Evolutionary conservation across 768 basidiomycete genomes (phyloP).

Genomic region (Glaciozyma antarctica): DNA sequence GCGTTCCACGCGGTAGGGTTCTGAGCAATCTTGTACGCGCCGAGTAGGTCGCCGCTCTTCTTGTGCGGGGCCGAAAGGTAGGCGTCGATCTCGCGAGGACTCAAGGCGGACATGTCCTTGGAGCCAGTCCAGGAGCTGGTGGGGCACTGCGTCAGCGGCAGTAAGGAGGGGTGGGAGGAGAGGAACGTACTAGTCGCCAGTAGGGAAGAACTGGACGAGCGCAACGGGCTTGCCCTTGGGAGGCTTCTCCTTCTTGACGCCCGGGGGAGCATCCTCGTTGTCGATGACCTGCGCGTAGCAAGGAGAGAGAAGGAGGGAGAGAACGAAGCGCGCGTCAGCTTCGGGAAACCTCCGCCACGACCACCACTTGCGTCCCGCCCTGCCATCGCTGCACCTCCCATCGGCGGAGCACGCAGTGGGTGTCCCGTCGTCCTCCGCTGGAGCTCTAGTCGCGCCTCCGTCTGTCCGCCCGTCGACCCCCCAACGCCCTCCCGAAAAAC

Average conservation of each 20-base stretch:
- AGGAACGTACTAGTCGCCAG: constrained; percentile 75
- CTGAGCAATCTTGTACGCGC: constrained; percentile 57
- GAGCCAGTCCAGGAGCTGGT: constrained; percentile 71
- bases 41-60: constrained; percentile 65
- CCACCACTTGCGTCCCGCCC: not conserved
- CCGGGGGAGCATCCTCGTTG: constrained; percentile 53
- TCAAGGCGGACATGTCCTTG: constrained; percentile 71
- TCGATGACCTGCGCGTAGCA: constrained; percentile 60
- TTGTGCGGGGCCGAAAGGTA: constrained; percentile 59
- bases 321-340: not conserved
- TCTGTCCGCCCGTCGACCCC: too few relatives aligned
- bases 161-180: not conserved
- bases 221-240: constrained; percentile 60
- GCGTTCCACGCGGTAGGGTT: constrained; percentile 60
- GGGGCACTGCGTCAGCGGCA: not conserved
- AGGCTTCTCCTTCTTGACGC: constrained; percentile 63
- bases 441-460: not conserved
- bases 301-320: not conserved
- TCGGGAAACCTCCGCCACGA: not conserved
- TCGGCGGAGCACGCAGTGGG: not conserved
- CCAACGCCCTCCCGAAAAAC: too few relatives aligned
- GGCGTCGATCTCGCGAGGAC: constrained; percentile 68
- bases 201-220: constrained; percentile 80
- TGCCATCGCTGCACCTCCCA: not conserved
- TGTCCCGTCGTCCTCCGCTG: not conserved